Base-by-base conservation (phyloP, 495 filamentous ascomycete genomes). In the Neohortaea acidophila region DNA sequence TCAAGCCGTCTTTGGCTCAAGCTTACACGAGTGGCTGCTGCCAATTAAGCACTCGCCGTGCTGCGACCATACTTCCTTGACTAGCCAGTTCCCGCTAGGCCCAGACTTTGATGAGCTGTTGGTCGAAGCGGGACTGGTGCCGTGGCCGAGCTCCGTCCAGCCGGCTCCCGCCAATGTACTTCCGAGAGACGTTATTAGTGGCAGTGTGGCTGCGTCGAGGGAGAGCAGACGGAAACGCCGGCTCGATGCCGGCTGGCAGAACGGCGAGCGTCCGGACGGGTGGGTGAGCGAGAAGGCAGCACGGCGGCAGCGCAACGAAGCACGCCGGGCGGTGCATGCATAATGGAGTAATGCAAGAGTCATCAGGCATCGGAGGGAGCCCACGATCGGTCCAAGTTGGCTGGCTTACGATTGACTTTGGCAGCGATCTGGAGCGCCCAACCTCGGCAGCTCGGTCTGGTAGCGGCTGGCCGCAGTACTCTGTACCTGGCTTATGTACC, bases 31-130 rank as follows among this genome's bases (percentile, higher is more conserved):
- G 8, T 54, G 51, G 51, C 24, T 54, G 1, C 21, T 54, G 13
- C 51, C 51, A 4, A 21, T 51, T 19, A 31, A 29, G 23, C 43
- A 44, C 38, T 48, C 49, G 17, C 51, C 51, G 15, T 48, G 27
- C 23, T 44, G 41, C 23, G 47, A 53, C n/a, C 51, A 53, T 22
- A 22, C 26, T 12, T 42, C 44, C 2, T 13, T n/a, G 13, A 34
- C 45, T 15, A 37, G 26, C 4, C 35, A 44, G 15, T 48, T 36
- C 23, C 48, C 45, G 3, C 36, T 47, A 2, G 44, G 44, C n/a
- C 39, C 45, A 12, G 34, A 47, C 9, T 44, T 51, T 19, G 48
- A 48, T 22, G 28, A 37, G 12, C 26, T 51, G 7, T 29, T 47
- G 3, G 31, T 33, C 10, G 45, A 48, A 11, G 44, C 41, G 8